phyloP scores from a whole-genome alignment of 768 basidiomycete species.

The Collybiopsis luxurians region DNA sequence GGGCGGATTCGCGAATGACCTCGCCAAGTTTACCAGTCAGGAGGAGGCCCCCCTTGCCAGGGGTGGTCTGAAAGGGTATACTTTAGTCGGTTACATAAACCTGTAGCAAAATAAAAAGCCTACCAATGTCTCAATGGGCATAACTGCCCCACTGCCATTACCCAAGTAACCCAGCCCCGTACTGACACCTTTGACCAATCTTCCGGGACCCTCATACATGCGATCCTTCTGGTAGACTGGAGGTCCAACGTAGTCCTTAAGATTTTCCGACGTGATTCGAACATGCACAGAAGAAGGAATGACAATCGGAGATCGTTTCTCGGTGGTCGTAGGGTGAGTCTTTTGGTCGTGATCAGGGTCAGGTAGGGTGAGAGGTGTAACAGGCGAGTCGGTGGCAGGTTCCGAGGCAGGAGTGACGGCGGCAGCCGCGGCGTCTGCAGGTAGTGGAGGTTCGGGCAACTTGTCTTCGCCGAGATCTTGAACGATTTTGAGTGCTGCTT shows the following conservation, averaged over 20 bases:
- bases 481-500: slow-evolving; percentile 90
- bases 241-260: slow-evolving; percentile 97
- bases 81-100: background rate
- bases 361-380: slow-evolving; percentile 13
- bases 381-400: slow-evolving; percentile 16
- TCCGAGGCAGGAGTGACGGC: slow-evolving; percentile 11
- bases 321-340: slow-evolving; percentile 59
- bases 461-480: slow-evolving; percentile 85
- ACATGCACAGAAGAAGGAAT: slow-evolving; percentile 81
- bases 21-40: slow-evolving; percentile 97
- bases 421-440: slow-evolving; percentile 12
- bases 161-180: slow-evolving; percentile 95
- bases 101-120: slow-evolving; percentile 21
- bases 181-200: slow-evolving; percentile 66
- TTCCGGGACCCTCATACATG: slow-evolving; percentile 51
- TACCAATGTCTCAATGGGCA: slow-evolving; percentile 95
- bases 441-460: slow-evolving; percentile 65
- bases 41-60: slow-evolving; percentile 89
- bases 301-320: slow-evolving; percentile 72
- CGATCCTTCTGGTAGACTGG: slow-evolving; percentile 94
- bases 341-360: slow-evolving; percentile 35
- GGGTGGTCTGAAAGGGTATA: slow-evolving; percentile 71
- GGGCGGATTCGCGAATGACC: slow-evolving; percentile 94
- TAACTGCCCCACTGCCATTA: slow-evolving; percentile 93
- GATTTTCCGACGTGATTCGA: slow-evolving; percentile 77